Conservation (phyloP, 2,329 filamentous ascomycete genomes). For the Bipolaris bicolor region DNA sequence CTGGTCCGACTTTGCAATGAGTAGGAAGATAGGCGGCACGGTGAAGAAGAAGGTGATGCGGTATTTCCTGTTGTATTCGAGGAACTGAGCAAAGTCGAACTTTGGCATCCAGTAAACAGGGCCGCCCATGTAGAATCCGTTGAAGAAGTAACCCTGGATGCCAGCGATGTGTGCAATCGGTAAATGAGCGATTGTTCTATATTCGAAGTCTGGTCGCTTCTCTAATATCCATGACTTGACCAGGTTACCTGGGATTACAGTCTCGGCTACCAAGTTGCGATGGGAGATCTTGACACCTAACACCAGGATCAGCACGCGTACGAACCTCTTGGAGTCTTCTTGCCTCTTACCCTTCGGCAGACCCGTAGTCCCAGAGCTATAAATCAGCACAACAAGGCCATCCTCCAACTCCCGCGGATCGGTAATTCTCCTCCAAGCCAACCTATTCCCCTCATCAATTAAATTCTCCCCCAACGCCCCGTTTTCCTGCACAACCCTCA, state of each 20-base stretch:
- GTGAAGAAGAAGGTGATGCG: slow-evolving; percentile 63
- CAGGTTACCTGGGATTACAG: slow-evolving; percentile 42
- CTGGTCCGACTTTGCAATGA: slow-evolving; percentile 62
- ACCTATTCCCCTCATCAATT: slow-evolving; percentile 50
- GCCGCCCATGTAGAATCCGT: slow-evolving; percentile 51
- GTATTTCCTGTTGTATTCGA: slow-evolving; percentile 59
- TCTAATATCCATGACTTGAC: slow-evolving; percentile 36
- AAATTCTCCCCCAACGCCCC: slow-evolving; percentile 27
- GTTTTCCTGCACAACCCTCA: slow-evolving; percentile 42
- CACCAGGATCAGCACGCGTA: not conserved
- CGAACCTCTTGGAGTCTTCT: not conserved
- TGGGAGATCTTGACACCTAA: slow-evolving; percentile 51
- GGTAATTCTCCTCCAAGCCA: slow-evolving; percentile 62
- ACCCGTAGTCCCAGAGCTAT: slow-evolving; percentile 57
- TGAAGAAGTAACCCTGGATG: slow-evolving; percentile 55
- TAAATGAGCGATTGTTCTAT: slow-evolving; percentile 54
- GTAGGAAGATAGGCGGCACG: slow-evolving; percentile 66
- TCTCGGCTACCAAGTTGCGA: slow-evolving; percentile 52
- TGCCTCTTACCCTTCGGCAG: slow-evolving; percentile 49
- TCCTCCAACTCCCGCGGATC: slow-evolving; percentile 56
- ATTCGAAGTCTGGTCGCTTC: slow-evolving; percentile 39
- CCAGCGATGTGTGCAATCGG: slow-evolving; percentile 58
- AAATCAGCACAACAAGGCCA: slow-evolving; percentile 55
- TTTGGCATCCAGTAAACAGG: slow-evolving; percentile 66
- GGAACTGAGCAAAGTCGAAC: slow-evolving; percentile 64